Conservation (phyloP, 768 basidiomycete genomes). For the Rhodotorula kratochvilovae region DNA sequence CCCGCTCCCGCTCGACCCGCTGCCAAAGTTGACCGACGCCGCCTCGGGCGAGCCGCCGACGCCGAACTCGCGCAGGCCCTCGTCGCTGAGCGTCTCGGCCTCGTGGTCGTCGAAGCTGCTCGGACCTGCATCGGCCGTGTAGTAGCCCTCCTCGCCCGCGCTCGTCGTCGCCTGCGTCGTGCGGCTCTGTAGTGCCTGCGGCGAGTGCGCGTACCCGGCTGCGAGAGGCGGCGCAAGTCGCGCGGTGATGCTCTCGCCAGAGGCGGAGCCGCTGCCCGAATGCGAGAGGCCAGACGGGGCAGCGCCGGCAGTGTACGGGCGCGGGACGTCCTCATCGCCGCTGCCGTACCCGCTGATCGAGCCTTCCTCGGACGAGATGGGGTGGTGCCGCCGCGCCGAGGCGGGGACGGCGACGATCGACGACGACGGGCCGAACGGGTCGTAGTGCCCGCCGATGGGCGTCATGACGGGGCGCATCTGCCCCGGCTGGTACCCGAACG, state of each 20-base stretch:
- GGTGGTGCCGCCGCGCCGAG: slow-evolving; percentile 7
- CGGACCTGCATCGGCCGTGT: slow-evolving; percentile 24
- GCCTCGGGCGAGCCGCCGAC: background rate
- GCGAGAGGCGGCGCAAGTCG: slow-evolving; percentile 16
- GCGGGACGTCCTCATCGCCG: background rate
- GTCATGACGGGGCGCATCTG: slow-evolving; percentile 27
- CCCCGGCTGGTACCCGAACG: slow-evolving; percentile 24
- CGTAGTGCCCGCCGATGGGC: slow-evolving; percentile 11
- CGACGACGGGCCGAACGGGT: slow-evolving; percentile 9
- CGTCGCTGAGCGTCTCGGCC: slow-evolving; percentile 21
- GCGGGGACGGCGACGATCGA: slow-evolving; percentile 27
- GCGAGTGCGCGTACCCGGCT: slow-evolving; percentile 12
- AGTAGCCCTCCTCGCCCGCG: slow-evolving; percentile 22
- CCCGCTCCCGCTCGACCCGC: slow-evolving; percentile 16
- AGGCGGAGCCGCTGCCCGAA: background rate
- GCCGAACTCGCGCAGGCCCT: background rate
- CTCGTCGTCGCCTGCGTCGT: slow-evolving; percentile 1
- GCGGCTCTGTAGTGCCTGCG: slow-evolving; percentile 12
- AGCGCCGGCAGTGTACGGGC: background rate
- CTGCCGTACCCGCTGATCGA: slow-evolving; percentile 16
- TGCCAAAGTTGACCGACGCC: slow-evolving; percentile 29
- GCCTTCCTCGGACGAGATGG: slow-evolving; percentile 5
- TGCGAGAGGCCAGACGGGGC: no score
- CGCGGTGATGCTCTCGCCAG: slow-evolving; percentile 8
- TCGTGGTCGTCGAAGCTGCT: slow-evolving; percentile 15